Base-by-base conservation (phyloP, 176 grass and related monocot genomes). In the Carex pumila region DNA sequence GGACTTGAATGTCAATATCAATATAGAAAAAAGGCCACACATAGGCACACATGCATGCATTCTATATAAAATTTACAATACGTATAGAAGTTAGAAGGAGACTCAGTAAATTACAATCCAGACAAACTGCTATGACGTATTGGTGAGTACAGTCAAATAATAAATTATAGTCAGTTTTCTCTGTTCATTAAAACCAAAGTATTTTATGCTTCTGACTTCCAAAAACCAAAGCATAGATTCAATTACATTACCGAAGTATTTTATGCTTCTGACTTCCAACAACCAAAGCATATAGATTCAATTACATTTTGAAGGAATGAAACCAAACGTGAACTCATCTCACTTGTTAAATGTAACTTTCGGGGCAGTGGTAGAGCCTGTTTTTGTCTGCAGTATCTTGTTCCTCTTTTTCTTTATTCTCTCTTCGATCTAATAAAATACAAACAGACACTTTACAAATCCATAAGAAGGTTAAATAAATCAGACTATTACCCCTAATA, bases 281-380 rank as follows among this genome's bases (percentile, higher is more conserved):
- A 54, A 71, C 31, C 17, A 57, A 34, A 47, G 34, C 59, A 34
- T 34, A 34, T 58, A 22, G 3, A 71, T 71, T 71, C 37, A 49
- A 71, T 77, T 63, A 34, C 5, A 63, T 11, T 45, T 49, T 9
- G 17, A 65, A 19, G 19, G 3, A 43, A 82, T 31, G 15, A 66
- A 78, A 78, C 34, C 21, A 56, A 34, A 57, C 17, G 7, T 3
- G 19, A 34, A 81, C 22, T 15, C 36, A 83, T 29, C 87, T 93
- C 92, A 98, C 92, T 98, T 98, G 84, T 95, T 95, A 79, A 98
- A 98, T 82, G 87, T 76, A 54, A 98, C 87, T 69, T 91, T 91
- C 84, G 89, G 91, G n/a, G 91, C 88, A 9, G 88, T 86, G 9
- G 86, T 29, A 5, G 95, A 94, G 13, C 95, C 95, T 32, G 95